Conservation (phyloP, 345 rosid species). For the Ceriops tagal region DNA sequence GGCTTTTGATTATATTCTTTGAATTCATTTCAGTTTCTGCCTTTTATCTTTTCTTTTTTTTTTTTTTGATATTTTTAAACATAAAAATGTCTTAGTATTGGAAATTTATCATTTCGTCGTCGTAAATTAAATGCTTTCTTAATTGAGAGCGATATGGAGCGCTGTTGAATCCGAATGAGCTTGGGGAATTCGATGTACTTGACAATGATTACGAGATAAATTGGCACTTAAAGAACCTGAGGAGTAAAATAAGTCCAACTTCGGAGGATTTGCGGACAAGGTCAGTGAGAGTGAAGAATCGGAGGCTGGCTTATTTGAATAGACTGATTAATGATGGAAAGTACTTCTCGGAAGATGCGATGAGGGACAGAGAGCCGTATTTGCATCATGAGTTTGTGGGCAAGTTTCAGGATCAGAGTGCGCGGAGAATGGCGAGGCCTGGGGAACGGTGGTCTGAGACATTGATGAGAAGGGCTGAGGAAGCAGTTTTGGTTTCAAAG, state of each 20-base stretch:
- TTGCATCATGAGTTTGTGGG: slow-evolving; percentile 93
- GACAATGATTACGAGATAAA: slow-evolving; percentile 66
- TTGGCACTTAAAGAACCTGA: slow-evolving; percentile 74
- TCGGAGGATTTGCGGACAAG: slow-evolving; percentile 56
- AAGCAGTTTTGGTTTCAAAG: slow-evolving; percentile 65
- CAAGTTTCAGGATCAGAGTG: slow-evolving; percentile 80
- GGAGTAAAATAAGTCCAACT: slow-evolving; percentile 64
- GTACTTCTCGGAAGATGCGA: slow-evolving; percentile 89
- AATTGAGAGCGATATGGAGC: slow-evolving; percentile 74
- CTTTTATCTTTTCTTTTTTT: not conserved
- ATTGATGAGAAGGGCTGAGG: slow-evolving; percentile 79
- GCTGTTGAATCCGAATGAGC: slow-evolving; percentile 56
- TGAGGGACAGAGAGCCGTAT: slow-evolving; percentile 97
- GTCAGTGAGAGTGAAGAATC: slow-evolving; percentile 69
- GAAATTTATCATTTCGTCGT: too few species aligned
- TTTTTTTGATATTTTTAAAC: too few species aligned
- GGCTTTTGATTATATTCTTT: too few species aligned
- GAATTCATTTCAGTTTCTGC: too few species aligned
- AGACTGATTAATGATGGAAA: slow-evolving; percentile 60
- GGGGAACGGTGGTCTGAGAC: slow-evolving; percentile 98
- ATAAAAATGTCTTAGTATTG: too few species aligned
- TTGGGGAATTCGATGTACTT: slow-evolving; percentile 58
- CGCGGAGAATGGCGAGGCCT: slow-evolving; percentile 82
- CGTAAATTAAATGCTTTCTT: not conserved
- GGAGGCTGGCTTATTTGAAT: slow-evolving; percentile 73